These are phyloP conservation scores for Bipolaris gigantea DNA, from an alignment of 2,329 filamentous ascomycete genomes.

Conservation along the genomic window DNA sequence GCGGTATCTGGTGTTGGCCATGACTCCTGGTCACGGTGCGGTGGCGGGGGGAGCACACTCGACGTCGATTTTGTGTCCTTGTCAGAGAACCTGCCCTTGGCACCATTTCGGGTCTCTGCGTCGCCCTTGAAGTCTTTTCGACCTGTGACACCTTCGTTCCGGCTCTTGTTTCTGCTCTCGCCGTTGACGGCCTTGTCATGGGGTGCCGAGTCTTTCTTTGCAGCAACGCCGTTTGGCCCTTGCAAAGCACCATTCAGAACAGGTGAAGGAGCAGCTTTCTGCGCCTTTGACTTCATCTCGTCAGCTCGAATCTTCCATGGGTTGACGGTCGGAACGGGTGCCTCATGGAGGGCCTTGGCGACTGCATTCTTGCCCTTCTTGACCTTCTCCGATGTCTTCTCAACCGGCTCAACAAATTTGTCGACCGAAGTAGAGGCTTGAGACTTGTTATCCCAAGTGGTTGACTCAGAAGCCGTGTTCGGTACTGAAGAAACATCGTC, in stretches of 20 bases:
- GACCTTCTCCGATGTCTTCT: constrained; percentile 60
- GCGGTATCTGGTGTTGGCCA: constrained; percentile 91
- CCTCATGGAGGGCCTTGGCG: constrained; percentile 70
- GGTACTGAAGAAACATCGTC: constrained; percentile 64
- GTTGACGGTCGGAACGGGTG: constrained; percentile 81
- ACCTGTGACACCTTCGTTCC: constrained; percentile 26
- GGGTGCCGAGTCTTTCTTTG: constrained; percentile 31
- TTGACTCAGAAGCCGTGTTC: constrained; percentile 66
- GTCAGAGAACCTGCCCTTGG: constrained; percentile 32
- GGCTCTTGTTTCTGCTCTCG: constrained; percentile 26
- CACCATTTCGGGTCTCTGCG: constrained; percentile 30
- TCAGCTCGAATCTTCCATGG: constrained; percentile 82
- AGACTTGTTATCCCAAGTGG: constrained; percentile 67
- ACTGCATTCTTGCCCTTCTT: constrained; percentile 45
- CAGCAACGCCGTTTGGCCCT: constrained; percentile 9
- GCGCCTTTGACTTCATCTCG: constrained; percentile 59
- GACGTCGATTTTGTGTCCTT: constrained; percentile 31
- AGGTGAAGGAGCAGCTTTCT: constrained; percentile 48
- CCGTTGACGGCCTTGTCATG: constrained; percentile 25
- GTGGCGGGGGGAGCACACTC: constrained; percentile 56
- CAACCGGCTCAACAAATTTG: constrained; percentile 57
- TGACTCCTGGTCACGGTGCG: constrained; percentile 73
- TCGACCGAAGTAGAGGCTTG: constrained; percentile 67
- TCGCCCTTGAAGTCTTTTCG: constrained; percentile 35
- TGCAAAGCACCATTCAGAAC: constrained; percentile 25